phyloP scores from a whole-genome alignment of 1,284 basidiomycete genomes.

The Malassezia japonica region DNA sequence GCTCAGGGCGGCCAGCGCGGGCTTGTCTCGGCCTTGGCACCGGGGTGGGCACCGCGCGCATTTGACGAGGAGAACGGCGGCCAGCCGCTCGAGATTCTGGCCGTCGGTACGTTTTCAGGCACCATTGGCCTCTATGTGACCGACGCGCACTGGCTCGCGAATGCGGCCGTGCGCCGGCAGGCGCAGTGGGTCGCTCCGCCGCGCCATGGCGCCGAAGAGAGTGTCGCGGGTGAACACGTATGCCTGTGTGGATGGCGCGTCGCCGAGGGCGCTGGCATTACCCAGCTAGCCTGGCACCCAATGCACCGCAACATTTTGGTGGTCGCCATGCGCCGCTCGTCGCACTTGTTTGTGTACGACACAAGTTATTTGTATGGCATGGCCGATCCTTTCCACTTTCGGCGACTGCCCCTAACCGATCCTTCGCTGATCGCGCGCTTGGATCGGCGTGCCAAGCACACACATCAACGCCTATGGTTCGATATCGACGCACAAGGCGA shows the following conservation, averaged over 20 bases:
- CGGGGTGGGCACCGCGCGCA: slow-evolving; percentile 1
- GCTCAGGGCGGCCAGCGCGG: slow-evolving; percentile 1
- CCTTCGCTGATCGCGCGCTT: slow-evolving; percentile 2
- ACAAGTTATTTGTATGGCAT: slow-evolving; percentile 14
- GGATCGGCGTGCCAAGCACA: background rate
- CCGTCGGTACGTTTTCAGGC: slow-evolving; percentile 10
- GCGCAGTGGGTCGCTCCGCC: background rate
- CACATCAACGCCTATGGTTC: slow-evolving; percentile 10
- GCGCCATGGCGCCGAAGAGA: background rate
- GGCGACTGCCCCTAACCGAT: background rate
- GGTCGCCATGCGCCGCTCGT: background rate
- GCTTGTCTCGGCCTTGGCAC: slow-evolving; percentile 11
- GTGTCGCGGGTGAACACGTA: background rate
- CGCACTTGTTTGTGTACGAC: slow-evolving; percentile 8
- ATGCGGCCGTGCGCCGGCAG: background rate
- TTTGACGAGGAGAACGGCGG: background rate
- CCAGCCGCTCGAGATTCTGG: slow-evolving; percentile 4
- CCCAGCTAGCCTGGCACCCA: slow-evolving; percentile 13
- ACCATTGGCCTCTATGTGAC: slow-evolving; percentile 9
- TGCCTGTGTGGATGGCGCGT: slow-evolving; percentile 10
- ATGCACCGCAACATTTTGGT: slow-evolving; percentile 7
- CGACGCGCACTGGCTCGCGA: slow-evolving; percentile 9
- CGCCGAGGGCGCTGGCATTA: slow-evolving; percentile 2
- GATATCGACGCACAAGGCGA: slow-evolving; percentile 8
- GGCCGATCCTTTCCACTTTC: background rate